phyloP scores from a whole-genome alignment of 2,329 filamentous ascomycete genomes.

The Claviceps lovelessii region DNA sequence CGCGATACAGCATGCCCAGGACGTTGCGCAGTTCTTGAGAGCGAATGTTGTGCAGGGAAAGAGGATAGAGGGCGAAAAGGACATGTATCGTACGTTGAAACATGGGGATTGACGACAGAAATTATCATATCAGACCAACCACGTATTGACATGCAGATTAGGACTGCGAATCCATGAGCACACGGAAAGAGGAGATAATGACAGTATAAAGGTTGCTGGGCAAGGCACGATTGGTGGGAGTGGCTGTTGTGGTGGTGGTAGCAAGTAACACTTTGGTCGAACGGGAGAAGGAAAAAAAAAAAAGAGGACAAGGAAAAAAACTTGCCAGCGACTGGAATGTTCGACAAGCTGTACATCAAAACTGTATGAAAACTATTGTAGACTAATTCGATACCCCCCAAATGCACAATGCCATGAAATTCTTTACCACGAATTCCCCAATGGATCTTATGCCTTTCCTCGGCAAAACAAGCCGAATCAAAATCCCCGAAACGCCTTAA shows the following conservation, averaged over 20 bases:
- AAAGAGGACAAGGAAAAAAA: background rate
- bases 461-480: background rate
- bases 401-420: background rate
- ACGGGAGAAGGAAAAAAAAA: background rate
- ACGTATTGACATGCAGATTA: conserved; percentile 21
- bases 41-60: conserved; percentile 82
- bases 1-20: conserved; percentile 64
- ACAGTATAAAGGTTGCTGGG: conserved; percentile 59
- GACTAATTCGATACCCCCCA: conserved; percentile 3
- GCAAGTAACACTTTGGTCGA: background rate
- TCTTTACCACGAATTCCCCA: background rate
- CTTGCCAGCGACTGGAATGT: background rate
- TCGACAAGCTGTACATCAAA: conserved; percentile 10
- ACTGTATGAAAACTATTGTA: background rate
- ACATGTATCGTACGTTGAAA: conserved; percentile 44
- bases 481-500: conserved; percentile 15
- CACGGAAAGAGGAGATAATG: conserved; percentile 86
- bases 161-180: conserved; percentile 79
- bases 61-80: conserved; percentile 25
- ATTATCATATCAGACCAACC: background rate
- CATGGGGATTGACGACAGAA: background rate
- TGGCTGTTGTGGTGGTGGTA: conserved; percentile 15
- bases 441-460: conserved; percentile 1
- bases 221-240: conserved; percentile 17
- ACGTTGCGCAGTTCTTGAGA: conserved; percentile 64